These are phyloP conservation scores for Melanomma pulvis-pyrius DNA, from an alignment of 495 filamentous ascomycete species.

Conservation along the genomic window DNA sequence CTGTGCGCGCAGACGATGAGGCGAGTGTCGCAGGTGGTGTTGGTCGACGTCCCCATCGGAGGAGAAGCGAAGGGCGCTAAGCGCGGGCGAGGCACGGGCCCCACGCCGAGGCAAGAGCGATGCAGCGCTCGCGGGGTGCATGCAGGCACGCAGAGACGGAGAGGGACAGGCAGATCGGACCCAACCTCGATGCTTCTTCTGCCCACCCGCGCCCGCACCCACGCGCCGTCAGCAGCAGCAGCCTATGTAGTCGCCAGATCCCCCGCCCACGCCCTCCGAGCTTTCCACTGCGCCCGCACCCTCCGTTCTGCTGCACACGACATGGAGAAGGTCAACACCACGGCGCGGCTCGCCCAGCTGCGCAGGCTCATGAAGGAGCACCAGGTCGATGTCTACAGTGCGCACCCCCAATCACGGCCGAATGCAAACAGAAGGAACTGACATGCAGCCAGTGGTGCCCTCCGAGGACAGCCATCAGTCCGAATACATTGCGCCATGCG, in stretches of 20 bases:
- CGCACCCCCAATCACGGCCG: slow-evolving; percentile 35
- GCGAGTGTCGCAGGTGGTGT: background rate
- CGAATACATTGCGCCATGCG: slow-evolving; percentile 94
- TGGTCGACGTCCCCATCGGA: background rate
- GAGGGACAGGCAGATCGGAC: no score
- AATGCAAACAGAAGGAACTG: slow-evolving; percentile 9
- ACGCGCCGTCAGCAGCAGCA: slow-evolving; percentile 5
- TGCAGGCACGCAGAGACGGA: background rate
- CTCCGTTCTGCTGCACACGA: slow-evolving; percentile 52
- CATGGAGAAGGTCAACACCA: slow-evolving; percentile 83
- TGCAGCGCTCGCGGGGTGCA: slow-evolving; percentile 6
- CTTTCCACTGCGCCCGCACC: slow-evolving; percentile 34
- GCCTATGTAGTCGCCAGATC: slow-evolving; percentile 31
- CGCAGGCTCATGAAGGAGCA: slow-evolving; percentile 85
- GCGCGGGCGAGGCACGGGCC: background rate
- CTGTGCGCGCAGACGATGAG: background rate
- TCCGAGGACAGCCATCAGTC: slow-evolving; percentile 98
- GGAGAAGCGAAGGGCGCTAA: background rate
- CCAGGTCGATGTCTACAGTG: slow-evolving; percentile 94
- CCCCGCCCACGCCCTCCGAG: background rate
- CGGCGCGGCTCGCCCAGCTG: slow-evolving; percentile 71
- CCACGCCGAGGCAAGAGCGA: background rate
- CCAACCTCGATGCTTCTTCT: slow-evolving; percentile 11
- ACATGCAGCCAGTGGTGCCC: slow-evolving; percentile 70
- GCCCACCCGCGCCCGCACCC: slow-evolving; percentile 19